Percentiles rank a stretch among this genome's conserved stretches.
Conservation (phyloP, 108 stramenopile species). For the Nannochloropsis oceanica region DNA sequence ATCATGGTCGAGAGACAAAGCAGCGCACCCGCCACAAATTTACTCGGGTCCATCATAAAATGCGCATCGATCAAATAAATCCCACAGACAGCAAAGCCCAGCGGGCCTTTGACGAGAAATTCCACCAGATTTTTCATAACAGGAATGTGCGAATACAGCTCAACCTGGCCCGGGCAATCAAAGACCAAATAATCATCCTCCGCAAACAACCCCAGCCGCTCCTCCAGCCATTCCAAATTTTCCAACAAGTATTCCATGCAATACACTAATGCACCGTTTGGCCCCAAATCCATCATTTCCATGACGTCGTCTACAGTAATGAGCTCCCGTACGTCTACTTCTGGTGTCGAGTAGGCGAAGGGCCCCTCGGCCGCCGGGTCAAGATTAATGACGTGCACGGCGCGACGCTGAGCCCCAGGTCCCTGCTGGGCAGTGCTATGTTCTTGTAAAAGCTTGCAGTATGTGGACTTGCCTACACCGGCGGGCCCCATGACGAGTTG, state of each 20-base stretch:
- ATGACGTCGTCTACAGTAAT: conserved; percentile 91
- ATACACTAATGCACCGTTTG: conserved; percentile 77
- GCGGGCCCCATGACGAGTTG: conserved; percentile 44
- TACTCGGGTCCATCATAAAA: conserved; percentile 56
- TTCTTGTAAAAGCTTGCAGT: conserved; percentile 47
- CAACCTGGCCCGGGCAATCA: conserved; percentile 97
- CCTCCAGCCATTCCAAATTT: conserved; percentile 85
- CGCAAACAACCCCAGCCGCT: conserved; percentile 48
- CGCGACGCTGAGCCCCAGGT: conserved; percentile 33
- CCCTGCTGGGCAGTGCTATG: conserved; percentile 18
- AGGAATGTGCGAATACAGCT: conserved; percentile 90
- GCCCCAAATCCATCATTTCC: conserved; percentile 87
- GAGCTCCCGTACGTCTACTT: conserved; percentile 76
- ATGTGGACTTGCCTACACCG: conserved; percentile 43
- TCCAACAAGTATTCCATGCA: conserved; percentile 96
- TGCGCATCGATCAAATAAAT: conserved; percentile 92
- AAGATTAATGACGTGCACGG: conserved; percentile 53
- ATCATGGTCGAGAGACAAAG: conserved; percentile 87
- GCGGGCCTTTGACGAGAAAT: neutral
- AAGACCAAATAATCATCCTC: conserved; percentile 94
- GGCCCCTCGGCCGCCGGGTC: conserved; percentile 86
- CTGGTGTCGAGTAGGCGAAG: conserved; percentile 60
- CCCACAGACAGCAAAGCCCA: conserved; percentile 67
- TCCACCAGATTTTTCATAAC: conserved; percentile 65
- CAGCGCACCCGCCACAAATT: conserved; percentile 81